Percentiles rank a stretch among this genome's conserved stretches.
phyloP scores from a whole-genome alignment of 2,329 filamentous ascomycete genomes.

The Beauveria asiatica region DNA sequence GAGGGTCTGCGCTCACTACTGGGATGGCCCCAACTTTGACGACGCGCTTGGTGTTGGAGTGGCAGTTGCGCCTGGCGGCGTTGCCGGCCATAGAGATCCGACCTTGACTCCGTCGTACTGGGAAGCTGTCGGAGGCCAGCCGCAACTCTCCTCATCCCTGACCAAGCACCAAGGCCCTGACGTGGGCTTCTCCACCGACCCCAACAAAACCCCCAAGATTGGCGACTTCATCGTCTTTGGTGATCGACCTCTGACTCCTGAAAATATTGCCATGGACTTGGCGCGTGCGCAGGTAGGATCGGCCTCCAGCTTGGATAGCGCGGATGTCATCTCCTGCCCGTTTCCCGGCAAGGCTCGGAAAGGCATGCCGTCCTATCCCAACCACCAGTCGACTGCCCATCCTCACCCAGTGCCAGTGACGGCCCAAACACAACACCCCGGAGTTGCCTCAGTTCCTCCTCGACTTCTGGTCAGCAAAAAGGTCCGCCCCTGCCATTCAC shows the following conservation, averaged over 20 bases:
- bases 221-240: constrained; percentile 36
- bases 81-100: constrained; percentile 51
- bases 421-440: constrained; percentile 32
- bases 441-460: constrained; percentile 50
- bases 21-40: constrained; percentile 66
- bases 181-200: constrained; percentile 37
- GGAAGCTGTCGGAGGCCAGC: constrained; percentile 35
- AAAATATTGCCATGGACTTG: constrained; percentile 22
- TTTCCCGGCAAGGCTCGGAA: constrained; percentile 47
- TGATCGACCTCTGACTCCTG: constrained; percentile 40
- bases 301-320: constrained; percentile 48
- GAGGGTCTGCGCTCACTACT: constrained; percentile 79
- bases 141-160: constrained; percentile 29
- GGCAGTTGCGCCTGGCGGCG: constrained; percentile 69
- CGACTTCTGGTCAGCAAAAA: constrained; percentile 50
- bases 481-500: constrained; percentile 47
- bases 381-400: constrained; percentile 42
- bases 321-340: constrained; percentile 56
- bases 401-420: constrained; percentile 30
- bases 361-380: constrained; percentile 29
- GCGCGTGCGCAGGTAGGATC: constrained; percentile 28
- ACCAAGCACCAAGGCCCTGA: constrained; percentile 17
- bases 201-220: constrained; percentile 37
- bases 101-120: constrained; percentile 46
- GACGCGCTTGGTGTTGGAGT: constrained; percentile 52